These are phyloP conservation scores for Durotheca rogersii DNA, from an alignment of 495 filamentous ascomycete genomes.

Conservation along the genomic window DNA sequence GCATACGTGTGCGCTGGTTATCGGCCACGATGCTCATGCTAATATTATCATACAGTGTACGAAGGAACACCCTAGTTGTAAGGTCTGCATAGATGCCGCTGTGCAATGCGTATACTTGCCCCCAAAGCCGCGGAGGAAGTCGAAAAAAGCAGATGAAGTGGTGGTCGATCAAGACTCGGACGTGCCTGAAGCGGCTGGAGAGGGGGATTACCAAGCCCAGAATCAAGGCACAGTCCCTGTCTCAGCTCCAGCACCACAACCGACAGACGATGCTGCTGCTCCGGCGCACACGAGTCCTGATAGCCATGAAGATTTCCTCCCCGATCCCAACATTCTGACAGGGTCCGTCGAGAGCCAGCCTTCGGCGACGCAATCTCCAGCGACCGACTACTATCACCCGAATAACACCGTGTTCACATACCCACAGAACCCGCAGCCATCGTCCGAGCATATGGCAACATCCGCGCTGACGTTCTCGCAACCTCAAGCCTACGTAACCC, in stretches of 20 bases:
- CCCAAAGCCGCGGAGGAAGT: constrained; percentile 32
- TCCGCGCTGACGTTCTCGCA: constrained; percentile 27
- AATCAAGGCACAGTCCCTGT: constrained; percentile 5
- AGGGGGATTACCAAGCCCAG: constrained; percentile 5
- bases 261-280: background rate
- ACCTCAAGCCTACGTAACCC: constrained; percentile 14
- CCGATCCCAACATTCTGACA: constrained; percentile 32
- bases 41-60: constrained; percentile 41
- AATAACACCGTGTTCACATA: constrained; percentile 14
- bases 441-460: constrained; percentile 9
- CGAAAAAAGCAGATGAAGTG: constrained; percentile 15
- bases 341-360: constrained; percentile 21
- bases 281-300: constrained; percentile 24
- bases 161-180: constrained; percentile 21
- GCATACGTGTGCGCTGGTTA: constrained; percentile 20
- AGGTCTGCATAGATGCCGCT: constrained; percentile 33
- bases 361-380: constrained; percentile 3
- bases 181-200: constrained; percentile 14
- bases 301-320: constrained; percentile 35
- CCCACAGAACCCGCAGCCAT: constrained; percentile 11
- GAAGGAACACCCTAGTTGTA: constrained; percentile 43
- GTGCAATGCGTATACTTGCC: constrained; percentile 39
- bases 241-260: constrained; percentile 1
- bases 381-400: constrained; percentile 22
- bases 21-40: background rate